Base-by-base conservation (phyloP, 331 rosid species). In the Malus hybrid region DNA sequence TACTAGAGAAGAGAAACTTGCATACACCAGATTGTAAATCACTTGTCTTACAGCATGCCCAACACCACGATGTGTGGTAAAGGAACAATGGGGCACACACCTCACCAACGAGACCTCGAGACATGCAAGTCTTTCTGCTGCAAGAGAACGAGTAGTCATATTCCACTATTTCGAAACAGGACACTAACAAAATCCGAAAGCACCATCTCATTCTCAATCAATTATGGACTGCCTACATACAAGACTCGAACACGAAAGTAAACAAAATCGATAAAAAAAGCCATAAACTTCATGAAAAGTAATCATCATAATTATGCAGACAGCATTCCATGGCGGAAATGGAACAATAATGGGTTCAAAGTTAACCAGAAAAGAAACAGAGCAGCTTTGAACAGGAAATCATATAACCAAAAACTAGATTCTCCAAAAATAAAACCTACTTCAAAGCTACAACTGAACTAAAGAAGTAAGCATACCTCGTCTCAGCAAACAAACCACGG, bases 401-500 rank as follows among this genome's bases (percentile, higher is more conserved):
- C 57, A 52, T 52, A 6, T 18, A 6, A 52, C 57, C 57, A 52
- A 52, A 64, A 71, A 57, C 50, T 8, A 14, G 34, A 20, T 56
- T 56, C 55, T 72, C 2, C 20, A 71, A 57, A 34, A 59, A 52
- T 18, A 52, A 48, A 14, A 36, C 34, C n/a, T 0, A 57, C 27
- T 71, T 18, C 6, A 33, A 7, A 71, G 65, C 56, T 14, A 20
- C 66, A 32, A 5, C 36, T 22, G 36, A 72, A 72, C 24, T 15
- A 48, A 24, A 65, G 57, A 67, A 54, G 29, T 71, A 59, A 71
- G 54, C 75, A 27, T 33, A 66, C 70, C 77, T 87, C 32, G 81
- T 75, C 84, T 76, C 83, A 29, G 82, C 81, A 85, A 83, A 84
- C 80, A 84, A 81, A 65, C 76, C 81, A 76, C 56, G 54, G 76